Evolutionary conservation across 371 early-diverging fungal genomes (phyloP).

Genomic region (Ordospora colligata): DNA sequence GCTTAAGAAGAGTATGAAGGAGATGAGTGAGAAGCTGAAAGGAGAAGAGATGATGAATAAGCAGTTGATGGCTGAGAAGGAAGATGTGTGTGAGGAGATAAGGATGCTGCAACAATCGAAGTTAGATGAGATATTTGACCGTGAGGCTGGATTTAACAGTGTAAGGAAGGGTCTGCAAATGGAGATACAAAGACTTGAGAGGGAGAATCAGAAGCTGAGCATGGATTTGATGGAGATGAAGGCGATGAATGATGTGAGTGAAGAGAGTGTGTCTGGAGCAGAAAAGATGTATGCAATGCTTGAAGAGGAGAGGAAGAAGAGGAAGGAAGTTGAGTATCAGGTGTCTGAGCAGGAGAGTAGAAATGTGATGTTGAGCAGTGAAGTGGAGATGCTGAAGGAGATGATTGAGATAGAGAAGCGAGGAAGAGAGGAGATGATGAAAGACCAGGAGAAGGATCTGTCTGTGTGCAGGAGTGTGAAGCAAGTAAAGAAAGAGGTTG

Average conservation of each 20-base stretch:
- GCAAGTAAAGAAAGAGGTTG: background rate
- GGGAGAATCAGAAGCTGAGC: conserved; percentile 10
- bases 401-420: background rate
- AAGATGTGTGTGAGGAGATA: conserved; percentile 43
- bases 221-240: conserved; percentile 11
- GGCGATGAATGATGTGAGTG: background rate
- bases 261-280: conserved; percentile 7
- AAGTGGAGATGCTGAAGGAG: conserved; percentile 4
- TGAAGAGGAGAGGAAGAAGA: conserved; percentile 33
- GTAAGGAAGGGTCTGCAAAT: conserved; percentile 36
- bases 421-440: background rate
- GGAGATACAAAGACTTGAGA: conserved; percentile 29
- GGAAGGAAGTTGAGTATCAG: conserved; percentile 16
- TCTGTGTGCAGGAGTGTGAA: background rate
- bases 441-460: background rate
- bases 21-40: conserved; percentile 27
- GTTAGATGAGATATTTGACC: conserved; percentile 44
- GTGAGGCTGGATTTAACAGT: conserved; percentile 21
- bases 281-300: conserved; percentile 21
- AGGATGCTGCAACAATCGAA: conserved; percentile 38
- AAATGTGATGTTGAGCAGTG: conserved; percentile 21
- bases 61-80: conserved; percentile 62
- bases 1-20: conserved; percentile 10
- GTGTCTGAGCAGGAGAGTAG: conserved; percentile 14
- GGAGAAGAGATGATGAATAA: conserved; percentile 64